Evolutionary conservation across 805 yeast species (phyloP), one percentile per base, ranked within the genome.

Genomic region (Kuraishia piskuri): DNA sequence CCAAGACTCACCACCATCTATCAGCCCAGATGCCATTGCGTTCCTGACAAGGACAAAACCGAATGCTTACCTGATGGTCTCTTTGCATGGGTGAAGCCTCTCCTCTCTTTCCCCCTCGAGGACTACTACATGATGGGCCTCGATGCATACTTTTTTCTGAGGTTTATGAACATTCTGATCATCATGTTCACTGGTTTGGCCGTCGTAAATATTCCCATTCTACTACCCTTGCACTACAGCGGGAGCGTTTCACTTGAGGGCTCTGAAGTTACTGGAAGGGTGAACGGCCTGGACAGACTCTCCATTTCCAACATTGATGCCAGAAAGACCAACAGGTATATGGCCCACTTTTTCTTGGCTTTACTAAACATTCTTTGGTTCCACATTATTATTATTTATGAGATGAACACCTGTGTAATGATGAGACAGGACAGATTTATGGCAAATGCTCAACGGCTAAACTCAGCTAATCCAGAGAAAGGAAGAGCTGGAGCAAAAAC

Each of bases 221-320:
- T 90, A 31, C 59, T 87, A 2, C 91, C 94, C 0, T 69, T 88
- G 0, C 89, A 89, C 64, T 64, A 69, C 50, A 67, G 72, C 1
- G 82, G 83, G 1, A 63, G 62, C 14, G 40, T 31, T 3, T 31
- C 40, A 6, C 3, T 31, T 31, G 17, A n/a, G n/a, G n/a, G n/a
- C n/a, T n/a, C n/a, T 12, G 40, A 31, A 31, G 40, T 12, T 31
- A n/a, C 61, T 46, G 61, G 14, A 10, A 26, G 56, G 7, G 40
- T 60, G 3, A 21, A 60, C 17, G 89, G 90, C 0, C 68, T 90
- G 50, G 96, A 90, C 60, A 71, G 68, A 50, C 70, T 88, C 7
- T 86, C 95, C 20, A 78, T 88, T 64, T 81, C 94, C 2, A 86
- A 87, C 60, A 76, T 89, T 2, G 77, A 89, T 0, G 72, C 76